Evolutionary conservation across 345 rosid species (phyloP).

Genomic region (Linum lewisii): DNA sequence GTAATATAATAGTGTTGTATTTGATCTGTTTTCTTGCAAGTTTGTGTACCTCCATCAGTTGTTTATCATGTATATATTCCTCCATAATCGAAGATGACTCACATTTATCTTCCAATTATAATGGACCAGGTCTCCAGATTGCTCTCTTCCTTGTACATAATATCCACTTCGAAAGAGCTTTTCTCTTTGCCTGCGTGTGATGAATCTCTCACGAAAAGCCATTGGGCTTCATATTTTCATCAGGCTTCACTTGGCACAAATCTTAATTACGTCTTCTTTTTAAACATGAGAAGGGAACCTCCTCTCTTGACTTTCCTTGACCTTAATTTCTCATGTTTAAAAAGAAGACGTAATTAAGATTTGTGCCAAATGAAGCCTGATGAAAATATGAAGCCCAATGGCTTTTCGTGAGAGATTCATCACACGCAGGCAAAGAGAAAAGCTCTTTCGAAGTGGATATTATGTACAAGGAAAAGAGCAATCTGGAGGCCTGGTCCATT

Average conservation of each 20-base stretch:
- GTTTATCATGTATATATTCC: too few relatives aligned
- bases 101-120: background rate
- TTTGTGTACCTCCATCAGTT: too few relatives aligned
- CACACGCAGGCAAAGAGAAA: constrained; percentile 30
- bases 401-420: constrained; percentile 54
- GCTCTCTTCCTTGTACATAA: constrained; percentile 52
- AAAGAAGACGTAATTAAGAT: constrained; percentile 52
- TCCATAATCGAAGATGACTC: background rate
- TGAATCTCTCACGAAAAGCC: constrained; percentile 56
- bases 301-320: too few relatives aligned
- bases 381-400: constrained; percentile 93
- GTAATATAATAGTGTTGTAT: too few relatives aligned
- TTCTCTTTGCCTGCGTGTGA: constrained; percentile 32
- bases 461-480: constrained; percentile 53
- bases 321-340: constrained; percentile 37
- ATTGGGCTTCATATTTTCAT: constrained; percentile 92
- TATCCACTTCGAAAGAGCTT: constrained; percentile 44
- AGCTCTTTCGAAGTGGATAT: constrained; percentile 46
- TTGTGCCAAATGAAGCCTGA: constrained; percentile 87
- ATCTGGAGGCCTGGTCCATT: constrained; percentile 53
- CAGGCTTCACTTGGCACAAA: constrained; percentile 89
- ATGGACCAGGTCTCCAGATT: constrained; percentile 62
- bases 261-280: constrained; percentile 49
- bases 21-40: too few relatives aligned
- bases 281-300: constrained; percentile 50